Evolutionary conservation across 1,284 basidiomycete species (phyloP).

Genomic region (Austroboletus niveus): DNA sequence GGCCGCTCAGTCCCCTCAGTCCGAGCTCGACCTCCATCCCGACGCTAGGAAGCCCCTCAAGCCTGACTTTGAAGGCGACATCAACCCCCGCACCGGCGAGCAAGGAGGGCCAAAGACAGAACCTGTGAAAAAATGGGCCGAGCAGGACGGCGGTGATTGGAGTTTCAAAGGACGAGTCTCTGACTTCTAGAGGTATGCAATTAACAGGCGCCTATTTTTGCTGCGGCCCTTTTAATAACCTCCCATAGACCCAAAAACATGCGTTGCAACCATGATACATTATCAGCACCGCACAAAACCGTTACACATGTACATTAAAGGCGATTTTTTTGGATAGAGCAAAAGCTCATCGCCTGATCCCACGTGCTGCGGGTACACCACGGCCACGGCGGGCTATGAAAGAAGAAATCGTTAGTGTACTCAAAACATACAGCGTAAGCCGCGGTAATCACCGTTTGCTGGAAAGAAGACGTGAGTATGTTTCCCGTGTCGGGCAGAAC

Average conservation of each 20-base stretch:
- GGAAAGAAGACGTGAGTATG: slow-evolving; percentile 20
- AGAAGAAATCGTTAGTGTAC: slow-evolving; percentile 9
- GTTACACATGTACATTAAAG: slow-evolving; percentile 17
- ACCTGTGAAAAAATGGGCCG: slow-evolving; percentile 60
- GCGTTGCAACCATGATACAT: slow-evolving; percentile 1
- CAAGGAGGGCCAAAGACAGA: slow-evolving; percentile 75
- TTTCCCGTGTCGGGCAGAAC: slow-evolving; percentile 2
- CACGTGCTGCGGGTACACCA: slow-evolving; percentile 69
- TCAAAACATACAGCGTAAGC: background rate
- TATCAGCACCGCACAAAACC: slow-evolving; percentile 6
- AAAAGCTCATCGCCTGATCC: slow-evolving; percentile 65
- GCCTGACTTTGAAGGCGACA: slow-evolving; percentile 70
- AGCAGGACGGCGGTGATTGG: slow-evolving; percentile 67
- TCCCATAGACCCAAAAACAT: background rate
- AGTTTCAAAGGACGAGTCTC: slow-evolving; percentile 81
- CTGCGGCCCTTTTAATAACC: background rate
- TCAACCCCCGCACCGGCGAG: slow-evolving; percentile 75
- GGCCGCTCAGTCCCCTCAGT: slow-evolving; percentile 53
- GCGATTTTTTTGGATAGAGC: slow-evolving; percentile 8
- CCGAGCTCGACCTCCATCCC: slow-evolving; percentile 55
- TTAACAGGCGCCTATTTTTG: background rate
- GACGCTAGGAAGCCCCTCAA: slow-evolving; percentile 59
- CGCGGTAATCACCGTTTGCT: slow-evolving; percentile 59
- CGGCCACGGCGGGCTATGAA: slow-evolving; percentile 76
- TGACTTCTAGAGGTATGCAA: slow-evolving; percentile 57